Conservation (phyloP, 345 rosid species). For the Psidium friedrichsthalianum region DNA sequence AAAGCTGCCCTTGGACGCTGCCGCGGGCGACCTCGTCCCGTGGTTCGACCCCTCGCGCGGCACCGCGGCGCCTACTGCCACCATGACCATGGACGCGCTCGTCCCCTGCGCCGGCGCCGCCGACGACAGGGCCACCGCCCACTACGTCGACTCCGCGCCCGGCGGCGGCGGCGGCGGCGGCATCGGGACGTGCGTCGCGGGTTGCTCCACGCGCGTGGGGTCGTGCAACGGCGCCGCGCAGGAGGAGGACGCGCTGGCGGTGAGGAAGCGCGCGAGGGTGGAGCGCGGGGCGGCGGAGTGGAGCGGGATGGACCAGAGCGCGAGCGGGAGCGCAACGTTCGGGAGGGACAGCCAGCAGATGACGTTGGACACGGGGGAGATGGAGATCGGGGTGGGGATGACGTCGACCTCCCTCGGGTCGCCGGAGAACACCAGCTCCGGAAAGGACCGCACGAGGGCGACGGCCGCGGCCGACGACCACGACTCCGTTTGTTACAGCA, state of each 20-base stretch:
- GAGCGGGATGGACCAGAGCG: conserved; percentile 55
- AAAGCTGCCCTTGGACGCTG: neutral
- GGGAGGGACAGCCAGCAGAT: conserved; percentile 29
- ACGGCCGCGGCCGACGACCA: conserved; percentile 42
- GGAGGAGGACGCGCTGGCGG: conserved; percentile 1
- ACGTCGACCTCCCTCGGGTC: conserved; percentile 55
- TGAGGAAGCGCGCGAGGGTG: conserved; percentile 19
- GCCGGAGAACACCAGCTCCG: conserved; percentile 39
- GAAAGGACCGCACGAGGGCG: conserved; percentile 13
- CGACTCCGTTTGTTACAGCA: conserved; percentile 67
- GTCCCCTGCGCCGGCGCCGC: conserved; percentile 45
- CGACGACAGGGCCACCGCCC: conserved; percentile 6
- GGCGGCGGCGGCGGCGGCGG: neutral
- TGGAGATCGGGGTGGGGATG: conserved; percentile 24
- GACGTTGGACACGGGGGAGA: conserved; percentile 47
- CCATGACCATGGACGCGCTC: conserved; percentile 58
- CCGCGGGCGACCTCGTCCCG: conserved; percentile 30
- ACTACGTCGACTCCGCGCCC: neutral
- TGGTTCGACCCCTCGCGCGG: conserved; percentile 34
- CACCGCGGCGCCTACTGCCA: conserved; percentile 6
- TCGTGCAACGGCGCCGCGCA: conserved; percentile 35
- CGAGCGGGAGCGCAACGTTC: conserved; percentile 50
- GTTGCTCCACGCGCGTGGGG: conserved; percentile 43
- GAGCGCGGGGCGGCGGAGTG: conserved; percentile 45
- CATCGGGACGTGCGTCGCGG: conserved; percentile 15